phyloP scores from a whole-genome alignment of 371 early-diverging fungal genomes.

The Gilbertella persicaria region DNA sequence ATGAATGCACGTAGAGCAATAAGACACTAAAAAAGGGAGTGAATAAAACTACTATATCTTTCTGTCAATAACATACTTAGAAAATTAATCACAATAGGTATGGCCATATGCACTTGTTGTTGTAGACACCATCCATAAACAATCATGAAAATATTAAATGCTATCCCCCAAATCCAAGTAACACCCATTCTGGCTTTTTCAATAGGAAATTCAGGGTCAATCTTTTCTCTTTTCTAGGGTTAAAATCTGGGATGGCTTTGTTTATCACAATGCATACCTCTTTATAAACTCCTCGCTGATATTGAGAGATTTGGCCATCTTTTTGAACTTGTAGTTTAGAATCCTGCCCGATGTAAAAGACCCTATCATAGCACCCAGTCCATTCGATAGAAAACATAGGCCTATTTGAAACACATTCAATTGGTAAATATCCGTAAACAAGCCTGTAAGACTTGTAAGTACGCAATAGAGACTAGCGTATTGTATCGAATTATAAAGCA shows the following conservation, averaged over 20 bases:
- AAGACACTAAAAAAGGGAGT: no score
- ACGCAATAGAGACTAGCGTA: slow-evolving; percentile 39
- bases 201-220: slow-evolving; percentile 29
- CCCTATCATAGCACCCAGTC: slow-evolving; percentile 29
- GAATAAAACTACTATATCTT: no score
- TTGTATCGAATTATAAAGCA: slow-evolving; percentile 33
- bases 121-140: slow-evolving; percentile 41
- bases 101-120: slow-evolving; percentile 26
- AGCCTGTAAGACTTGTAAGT: slow-evolving; percentile 31
- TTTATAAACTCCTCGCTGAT: slow-evolving; percentile 11
- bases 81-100: slow-evolving; percentile 32
- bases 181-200: slow-evolving; percentile 39
- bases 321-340: slow-evolving; percentile 28
- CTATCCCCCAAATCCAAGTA: slow-evolving; percentile 36
- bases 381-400: slow-evolving; percentile 29
- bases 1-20: slow-evolving; percentile 30
- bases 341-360: slow-evolving; percentile 30
- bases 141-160: slow-evolving; percentile 34
- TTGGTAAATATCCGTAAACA: slow-evolving; percentile 20
- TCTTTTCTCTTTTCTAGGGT: slow-evolving; percentile 15
- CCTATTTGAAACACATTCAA: slow-evolving; percentile 32
- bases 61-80: slow-evolving; percentile 40
- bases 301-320: slow-evolving; percentile 8
- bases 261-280: slow-evolving; percentile 11
- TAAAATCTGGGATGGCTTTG: neutral